A percentile compares a stretch with the other conserved stretches of the same genome.
These are phyloP conservation scores for Oryza meridionalis DNA, from an alignment of 176 grass and related monocot species.

Conservation along the genomic window DNA sequence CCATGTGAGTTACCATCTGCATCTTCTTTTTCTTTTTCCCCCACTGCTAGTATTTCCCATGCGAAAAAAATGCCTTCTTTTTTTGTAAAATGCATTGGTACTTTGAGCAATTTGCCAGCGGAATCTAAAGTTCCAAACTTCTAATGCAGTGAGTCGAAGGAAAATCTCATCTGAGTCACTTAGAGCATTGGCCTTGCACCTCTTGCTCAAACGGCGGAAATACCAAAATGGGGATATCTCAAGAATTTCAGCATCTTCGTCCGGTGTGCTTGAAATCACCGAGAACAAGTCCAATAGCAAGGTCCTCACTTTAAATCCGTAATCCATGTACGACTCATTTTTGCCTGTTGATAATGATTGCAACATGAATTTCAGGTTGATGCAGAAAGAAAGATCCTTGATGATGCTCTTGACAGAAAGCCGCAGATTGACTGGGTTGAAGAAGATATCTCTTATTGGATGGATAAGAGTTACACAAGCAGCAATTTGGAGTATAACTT, in stretches of 20 bases:
- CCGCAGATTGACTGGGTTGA: constrained; percentile 15
- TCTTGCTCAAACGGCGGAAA: constrained; percentile 32
- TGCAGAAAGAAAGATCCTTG: constrained; percentile 29
- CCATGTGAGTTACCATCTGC: constrained; percentile 14
- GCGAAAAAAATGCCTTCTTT: not conserved
- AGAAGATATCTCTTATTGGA: constrained; percentile 38
- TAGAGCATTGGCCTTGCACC: constrained; percentile 31
- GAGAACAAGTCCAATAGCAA: constrained; percentile 41
- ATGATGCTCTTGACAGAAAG: constrained; percentile 29
- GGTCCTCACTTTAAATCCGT: constrained; percentile 14
- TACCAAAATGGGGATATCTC: not conserved
- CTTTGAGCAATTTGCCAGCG: not conserved
- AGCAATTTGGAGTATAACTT: constrained; percentile 48
- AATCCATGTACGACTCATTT: constrained; percentile 10
- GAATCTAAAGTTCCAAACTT: constrained; percentile 5
- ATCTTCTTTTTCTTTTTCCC: not conserved
- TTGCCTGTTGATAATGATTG: constrained; percentile 5
- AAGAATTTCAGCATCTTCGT: constrained; percentile 25
- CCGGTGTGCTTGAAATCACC: constrained; percentile 40
- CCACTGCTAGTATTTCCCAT: too few relatives aligned
- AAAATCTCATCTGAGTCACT: constrained; percentile 30
- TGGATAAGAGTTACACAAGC: constrained; percentile 35
- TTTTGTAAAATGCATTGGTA: not conserved
- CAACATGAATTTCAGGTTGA: constrained; percentile 39
- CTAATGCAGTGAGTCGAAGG: constrained; percentile 40